Evolutionary conservation across 2,329 filamentous ascomycete genomes (phyloP).

Genomic region (Didymella pinodella): DNA sequence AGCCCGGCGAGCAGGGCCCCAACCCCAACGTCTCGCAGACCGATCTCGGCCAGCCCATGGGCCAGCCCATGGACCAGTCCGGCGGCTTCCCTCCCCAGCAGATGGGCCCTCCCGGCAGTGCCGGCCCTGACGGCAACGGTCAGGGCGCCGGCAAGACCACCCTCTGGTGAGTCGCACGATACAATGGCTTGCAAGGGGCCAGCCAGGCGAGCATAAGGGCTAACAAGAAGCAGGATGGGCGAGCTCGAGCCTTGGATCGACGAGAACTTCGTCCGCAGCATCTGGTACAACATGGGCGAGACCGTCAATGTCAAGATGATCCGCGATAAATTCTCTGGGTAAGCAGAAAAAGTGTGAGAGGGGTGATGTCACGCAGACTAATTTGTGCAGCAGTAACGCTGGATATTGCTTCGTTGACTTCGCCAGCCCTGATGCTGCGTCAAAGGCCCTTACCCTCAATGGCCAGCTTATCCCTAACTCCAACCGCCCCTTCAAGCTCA

Average conservation of each 20-base stretch:
- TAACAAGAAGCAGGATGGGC: slow-evolving; percentile 78
- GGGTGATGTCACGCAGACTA: slow-evolving; percentile 13
- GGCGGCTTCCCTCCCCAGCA: slow-evolving; percentile 60
- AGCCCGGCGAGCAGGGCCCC: slow-evolving; percentile 56
- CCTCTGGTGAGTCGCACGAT: slow-evolving; percentile 55
- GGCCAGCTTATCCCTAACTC: slow-evolving; percentile 92
- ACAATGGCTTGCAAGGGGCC: slow-evolving; percentile 9
- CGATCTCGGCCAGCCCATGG: slow-evolving; percentile 65
- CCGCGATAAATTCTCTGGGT: slow-evolving; percentile 98
- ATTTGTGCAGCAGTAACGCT: slow-evolving; percentile 81
- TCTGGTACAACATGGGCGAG: slow-evolving; percentile 93
- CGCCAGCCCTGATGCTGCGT: slow-evolving; percentile 78
- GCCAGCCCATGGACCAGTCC: slow-evolving; percentile 65
- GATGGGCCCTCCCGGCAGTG: slow-evolving; percentile 51
- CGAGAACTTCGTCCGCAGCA: slow-evolving; percentile 95
- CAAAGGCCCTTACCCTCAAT: slow-evolving; percentile 89
- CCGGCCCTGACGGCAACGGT: slow-evolving; percentile 47
- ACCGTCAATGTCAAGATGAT: slow-evolving; percentile 99
- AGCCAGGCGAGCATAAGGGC: slow-evolving; percentile 14
- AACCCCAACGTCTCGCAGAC: slow-evolving; percentile 57
- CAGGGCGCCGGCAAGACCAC: slow-evolving; percentile 60
- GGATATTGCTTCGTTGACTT: slow-evolving; percentile 99
- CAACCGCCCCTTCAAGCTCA: slow-evolving; percentile 94
- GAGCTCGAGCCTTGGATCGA: slow-evolving; percentile 99
- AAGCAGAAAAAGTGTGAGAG: slow-evolving; percentile 44